Base-by-base conservation (phyloP, 306 rosid species). In the Dalbergia cultrata region DNA sequence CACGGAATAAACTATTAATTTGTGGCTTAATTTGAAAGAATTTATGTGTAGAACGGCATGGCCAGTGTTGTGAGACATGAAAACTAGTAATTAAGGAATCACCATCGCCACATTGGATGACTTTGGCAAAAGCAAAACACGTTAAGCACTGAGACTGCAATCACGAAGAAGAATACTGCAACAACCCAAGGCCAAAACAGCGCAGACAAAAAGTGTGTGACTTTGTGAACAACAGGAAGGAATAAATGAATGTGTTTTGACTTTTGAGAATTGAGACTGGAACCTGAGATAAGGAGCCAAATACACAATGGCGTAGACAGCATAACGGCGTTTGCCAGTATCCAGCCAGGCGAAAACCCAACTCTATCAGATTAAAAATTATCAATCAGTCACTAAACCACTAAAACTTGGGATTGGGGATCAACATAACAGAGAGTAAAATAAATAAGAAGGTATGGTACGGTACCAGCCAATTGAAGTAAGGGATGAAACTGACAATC, bases 331-430 rank as follows among this genome's bases (percentile, higher is more conserved):
- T 22, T 85, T 80, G 12, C 98, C 97, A 44, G 92, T 86, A 77
- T 93, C 99, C 26, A 95, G 81, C 97, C 94, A 95, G 3, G 98
- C 97, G 77, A 95, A 95, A 79, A 95, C 89, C 99, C 99, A 95
- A 80, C 97, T 90, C 99, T 93, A 33, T 26, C 31, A 26, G 2
- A 26, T 26, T 26, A 26, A 26, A 26, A 26, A 26, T 26, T 26
- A 26, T 26, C 31, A 26, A 26, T 26, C 31, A 26, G 31, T 26
- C 49, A 43, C 12, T 43, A 43, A 43, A 10, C 49, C 31, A 43
- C 12, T 43, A 43, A 43, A 9, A 43, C 8, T 43, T 43, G 53
- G 3, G 16, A 47, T 8, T 44, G 10, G 50, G 50, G 13, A 44
- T 44, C 50, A 44, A 44, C 50, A 44, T 10, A 44, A 44, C 5